Base-by-base conservation (phyloP, 495 filamentous ascomycete genomes). In the Aspergillus carlsbadensis region DNA sequence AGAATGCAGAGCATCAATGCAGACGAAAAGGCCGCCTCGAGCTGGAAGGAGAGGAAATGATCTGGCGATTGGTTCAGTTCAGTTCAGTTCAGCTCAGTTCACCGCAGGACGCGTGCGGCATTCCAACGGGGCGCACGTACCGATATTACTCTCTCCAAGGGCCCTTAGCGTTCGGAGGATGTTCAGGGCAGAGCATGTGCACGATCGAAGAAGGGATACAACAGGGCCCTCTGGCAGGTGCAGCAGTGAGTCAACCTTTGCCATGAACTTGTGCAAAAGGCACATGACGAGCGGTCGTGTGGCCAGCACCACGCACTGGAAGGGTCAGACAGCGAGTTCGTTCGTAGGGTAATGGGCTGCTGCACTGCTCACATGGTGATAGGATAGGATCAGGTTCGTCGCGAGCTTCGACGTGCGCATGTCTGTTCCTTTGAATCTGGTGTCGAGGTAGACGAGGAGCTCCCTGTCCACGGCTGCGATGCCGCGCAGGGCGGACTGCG, bases 201-300 rank as follows among this genome's bases (percentile, higher is more conserved):
- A 71, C 21, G 62, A 71, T 40, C 65, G 66, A 17, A 71, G 36
- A 11, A 71, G 62, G 4, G 68, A 71, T 6, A 71, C 68, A 8
- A 22, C 1, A 64, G 64, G 0, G 57, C 47, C 2, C 64, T 45
- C 1, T 67, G 45, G 4, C 43, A 57, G 13, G 68, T 63, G 33
- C 17, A 5, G 41, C 14, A 8, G 41, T n/a, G n/a, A n/a, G n/a
- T n/a, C n/a, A n/a, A n/a, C n/a, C n/a, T 44, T 68, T 65, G 5
- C 68, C 67, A 22, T 68, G 65, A 60, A 70, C 26, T 29, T 67
- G 35, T 70, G 62, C 1, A 70, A 55, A 29, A 66, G 62, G 45
- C 68, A 70, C 68, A 70, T 70, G 3, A 70, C 68, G 37, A 70
- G 29, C 5, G 68, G 68, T 14, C 68, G 52, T 21, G 68, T 70